phyloP scores from a whole-genome alignment of 2,329 filamentous ascomycete species.

The Trichoderma arundinaceum region DNA sequence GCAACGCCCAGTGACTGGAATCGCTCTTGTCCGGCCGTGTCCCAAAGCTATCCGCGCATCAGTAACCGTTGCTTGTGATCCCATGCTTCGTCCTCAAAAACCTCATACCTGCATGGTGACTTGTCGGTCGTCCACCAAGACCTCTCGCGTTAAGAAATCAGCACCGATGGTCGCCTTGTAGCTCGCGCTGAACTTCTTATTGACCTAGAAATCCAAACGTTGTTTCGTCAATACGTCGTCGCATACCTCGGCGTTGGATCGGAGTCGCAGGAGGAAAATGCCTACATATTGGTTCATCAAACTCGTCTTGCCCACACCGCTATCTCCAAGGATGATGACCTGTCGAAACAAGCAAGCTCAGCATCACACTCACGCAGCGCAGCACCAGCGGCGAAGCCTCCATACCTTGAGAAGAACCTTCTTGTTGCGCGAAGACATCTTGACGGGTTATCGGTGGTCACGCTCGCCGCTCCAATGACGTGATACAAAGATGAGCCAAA shows the following conservation, averaged over 20 bases:
- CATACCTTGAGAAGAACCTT: constrained; percentile 88
- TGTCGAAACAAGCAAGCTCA: constrained; percentile 46
- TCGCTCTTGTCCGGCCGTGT: constrained; percentile 94
- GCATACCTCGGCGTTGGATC: constrained; percentile 1
- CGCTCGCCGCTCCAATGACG: constrained; percentile 40
- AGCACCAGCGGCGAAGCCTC: not conserved
- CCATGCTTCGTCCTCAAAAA: constrained; percentile 16
- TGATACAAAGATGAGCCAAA: constrained; percentile 38
- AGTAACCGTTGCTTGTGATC: constrained; percentile 30
- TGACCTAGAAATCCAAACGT: constrained; percentile 68
- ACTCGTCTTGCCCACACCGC: constrained; percentile 98
- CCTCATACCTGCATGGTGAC: constrained; percentile 91
- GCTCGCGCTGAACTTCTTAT: constrained; percentile 99
- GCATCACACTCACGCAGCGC: constrained; percentile 16
- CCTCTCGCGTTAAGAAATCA: constrained; percentile 97
- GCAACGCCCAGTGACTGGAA: constrained; percentile 97
- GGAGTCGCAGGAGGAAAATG: constrained; percentile 32
- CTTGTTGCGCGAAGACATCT: constrained; percentile 84
- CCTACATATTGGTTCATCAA: constrained; percentile 99
- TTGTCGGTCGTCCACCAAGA: constrained; percentile 93
- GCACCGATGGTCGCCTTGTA: constrained; percentile 99
- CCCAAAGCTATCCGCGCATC: constrained; percentile 74
- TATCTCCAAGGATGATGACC: constrained; percentile 99
- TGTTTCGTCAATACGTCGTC: constrained; percentile 4
- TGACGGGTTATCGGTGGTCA: constrained; percentile 41